Evolutionary conservation across 306 rosid species (phyloP), one percentile per base, ranked within the genome.

Genomic region (Rubus parviflorus): DNA sequence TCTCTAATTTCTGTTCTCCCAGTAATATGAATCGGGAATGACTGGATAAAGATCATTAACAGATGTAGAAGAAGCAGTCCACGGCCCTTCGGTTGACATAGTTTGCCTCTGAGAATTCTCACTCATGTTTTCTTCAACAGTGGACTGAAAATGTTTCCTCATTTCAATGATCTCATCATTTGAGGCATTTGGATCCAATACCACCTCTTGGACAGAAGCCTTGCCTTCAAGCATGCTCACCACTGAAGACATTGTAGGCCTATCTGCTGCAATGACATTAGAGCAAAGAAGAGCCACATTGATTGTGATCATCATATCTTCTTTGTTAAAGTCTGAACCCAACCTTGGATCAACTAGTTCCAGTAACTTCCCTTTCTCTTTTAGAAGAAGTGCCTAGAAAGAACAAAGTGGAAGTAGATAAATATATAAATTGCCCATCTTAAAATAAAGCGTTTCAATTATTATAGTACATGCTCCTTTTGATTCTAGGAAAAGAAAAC

Each of bases 211-310:
- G 40, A 82, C 61, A 35, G 43, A 63, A 64, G 25, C 30, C 20
- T 30, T 53, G 38, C 90, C 88, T 72, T 84, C 88, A n/a, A 87
- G 80, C 79, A 87, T 80, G 78, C 88, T 77, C 73, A 87, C 87
- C 51, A 80, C 88, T 1, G 68, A 60, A 15, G 88, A 87, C 88
- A 87, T 87, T 5, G 70, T 6, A 37, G 88, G 85, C 76, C 88
- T 82, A 11, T 14, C 48, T 8, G 90, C 49, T 30, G 88, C 35
- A 37, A 72, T 67, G 30, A 54, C 72, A 67, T 80, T 78, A 2
- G 85, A 30, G 76, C 90, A 87, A 13, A 70, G 82, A 11, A 87
- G 77, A 67, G 85, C 87, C 16, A 80, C 69, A 16, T 80, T 64
- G 56, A 87, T 85, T 66, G 85, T 72, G 13, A 57, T 16, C 75